These are phyloP conservation scores for Nakaseomyces glabratus DNA, from an alignment of 1,139 yeast species.

Conservation along the genomic window DNA sequence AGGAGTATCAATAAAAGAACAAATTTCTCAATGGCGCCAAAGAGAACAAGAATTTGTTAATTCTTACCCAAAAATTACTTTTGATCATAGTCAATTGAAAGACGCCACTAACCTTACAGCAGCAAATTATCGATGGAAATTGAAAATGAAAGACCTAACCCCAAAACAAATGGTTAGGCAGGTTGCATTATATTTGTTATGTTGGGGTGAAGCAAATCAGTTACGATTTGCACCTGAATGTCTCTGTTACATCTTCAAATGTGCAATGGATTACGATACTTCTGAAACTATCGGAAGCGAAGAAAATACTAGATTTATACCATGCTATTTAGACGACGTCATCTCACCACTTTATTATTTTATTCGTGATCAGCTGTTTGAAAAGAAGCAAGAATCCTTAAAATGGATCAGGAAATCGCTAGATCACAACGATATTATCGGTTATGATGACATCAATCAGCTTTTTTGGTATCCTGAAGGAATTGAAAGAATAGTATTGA, in stretches of 20 bases:
- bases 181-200: constrained; percentile 55
- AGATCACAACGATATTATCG: constrained; percentile 66
- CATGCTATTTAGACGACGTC: constrained; percentile 50
- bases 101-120: constrained; percentile 49
- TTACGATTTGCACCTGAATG: constrained; percentile 81
- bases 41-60: constrained; percentile 28
- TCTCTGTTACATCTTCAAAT: constrained; percentile 67
- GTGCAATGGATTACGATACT: constrained; percentile 58
- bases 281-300: constrained; percentile 6
- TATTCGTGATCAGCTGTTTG: constrained; percentile 49
- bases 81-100: constrained; percentile 41
- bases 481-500: constrained; percentile 40
- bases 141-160: constrained; percentile 46
- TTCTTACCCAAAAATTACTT: constrained; percentile 26
- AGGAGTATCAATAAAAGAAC: constrained; percentile 30
- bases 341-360: constrained; percentile 69
- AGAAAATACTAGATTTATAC: constrained; percentile 21
- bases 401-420: constrained; percentile 43
- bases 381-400: constrained; percentile 25
- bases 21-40: constrained; percentile 26
- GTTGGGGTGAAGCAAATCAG: constrained; percentile 90
- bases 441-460: constrained; percentile 83
- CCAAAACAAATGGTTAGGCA: constrained; percentile 55
- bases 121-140: constrained; percentile 55
- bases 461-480: constrained; percentile 74